phyloP scores from a whole-genome alignment of 495 filamentous ascomycete species.

The Pseudomonodictys pantanalensis region DNA sequence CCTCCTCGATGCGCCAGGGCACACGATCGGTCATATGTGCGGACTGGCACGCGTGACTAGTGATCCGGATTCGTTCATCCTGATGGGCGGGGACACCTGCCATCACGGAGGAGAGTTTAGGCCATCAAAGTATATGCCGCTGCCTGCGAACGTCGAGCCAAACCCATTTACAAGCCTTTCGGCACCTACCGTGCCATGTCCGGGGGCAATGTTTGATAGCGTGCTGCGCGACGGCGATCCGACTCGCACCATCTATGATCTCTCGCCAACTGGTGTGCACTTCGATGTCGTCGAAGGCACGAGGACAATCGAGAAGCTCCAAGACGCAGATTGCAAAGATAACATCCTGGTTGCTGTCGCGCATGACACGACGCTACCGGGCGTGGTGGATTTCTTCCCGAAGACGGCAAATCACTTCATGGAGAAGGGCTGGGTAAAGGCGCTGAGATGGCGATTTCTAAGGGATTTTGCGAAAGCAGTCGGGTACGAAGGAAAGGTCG shows the following conservation, averaged over 20 bases:
- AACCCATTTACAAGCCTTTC: conserved; percentile 41
- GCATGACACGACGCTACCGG: conserved; percentile 51
- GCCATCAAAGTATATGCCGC: conserved; percentile 45
- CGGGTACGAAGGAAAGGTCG: not conserved
- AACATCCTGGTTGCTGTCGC: conserved; percentile 53
- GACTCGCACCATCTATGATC: conserved; percentile 3
- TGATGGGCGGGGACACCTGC: conserved; percentile 52
- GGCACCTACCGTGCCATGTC: conserved; percentile 38
- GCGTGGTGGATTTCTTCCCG: conserved; percentile 53
- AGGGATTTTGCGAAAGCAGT: conserved; percentile 48
- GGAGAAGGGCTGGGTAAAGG: conserved; percentile 50
- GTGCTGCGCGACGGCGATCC: conserved; percentile 30
- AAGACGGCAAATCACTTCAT: conserved; percentile 50
- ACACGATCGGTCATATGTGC: conserved; percentile 53
- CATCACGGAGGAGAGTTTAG: conserved; percentile 52
- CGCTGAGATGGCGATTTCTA: conserved; percentile 55
- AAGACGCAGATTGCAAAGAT: conserved; percentile 47
- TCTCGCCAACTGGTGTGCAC: conserved; percentile 29
- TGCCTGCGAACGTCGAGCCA: conserved; percentile 38
- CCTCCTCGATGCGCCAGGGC: conserved; percentile 53
- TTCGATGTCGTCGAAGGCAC: conserved; percentile 30
- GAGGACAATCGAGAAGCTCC: not conserved
- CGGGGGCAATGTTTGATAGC: conserved; percentile 41
- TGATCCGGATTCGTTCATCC: conserved; percentile 47
- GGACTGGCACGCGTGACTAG: conserved; percentile 51